A percentile compares a stretch with the other conserved stretches of the same genome.
Conservation (phyloP, 441 rosid genomes). For the Adansonia grandidieri region DNA sequence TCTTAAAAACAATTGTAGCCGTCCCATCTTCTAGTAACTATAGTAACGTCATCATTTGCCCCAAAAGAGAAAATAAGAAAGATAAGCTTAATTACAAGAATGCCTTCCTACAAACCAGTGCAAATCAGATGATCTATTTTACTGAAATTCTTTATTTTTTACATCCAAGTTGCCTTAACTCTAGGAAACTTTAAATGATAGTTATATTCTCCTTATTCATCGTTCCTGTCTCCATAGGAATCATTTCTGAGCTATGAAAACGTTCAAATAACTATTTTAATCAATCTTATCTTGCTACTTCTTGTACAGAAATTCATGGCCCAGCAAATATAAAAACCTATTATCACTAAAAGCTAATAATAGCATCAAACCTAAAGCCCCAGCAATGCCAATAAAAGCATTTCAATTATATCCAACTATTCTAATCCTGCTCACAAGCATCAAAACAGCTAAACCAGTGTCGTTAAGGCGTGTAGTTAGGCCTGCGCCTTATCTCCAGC, state of each 20-base stretch:
- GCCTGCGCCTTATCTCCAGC: neutral
- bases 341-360: neutral
- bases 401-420: neutral
- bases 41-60: neutral
- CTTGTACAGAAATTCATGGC: constrained; percentile 3
- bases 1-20: constrained; percentile 2
- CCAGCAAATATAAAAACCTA: neutral
- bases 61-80: constrained; percentile 4
- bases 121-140: constrained; percentile 1
- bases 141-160: neutral
- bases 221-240: neutral
- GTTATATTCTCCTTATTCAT: neutral
- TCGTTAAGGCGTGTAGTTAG: neutral
- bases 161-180: neutral
- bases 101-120: neutral
- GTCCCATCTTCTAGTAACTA: constrained; percentile 3
- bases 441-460: neutral
- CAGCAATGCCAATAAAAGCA: constrained; percentile 4
- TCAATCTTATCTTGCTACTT: neutral
- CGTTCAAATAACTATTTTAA: neutral
- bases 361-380: neutral
- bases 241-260: constrained; percentile 1
- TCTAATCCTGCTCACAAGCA: constrained; percentile 1
- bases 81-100: neutral
- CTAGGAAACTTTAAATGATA: neutral